Conservation (phyloP, 2,329 filamentous ascomycete species). For the Neofusicoccum sp. region DNA sequence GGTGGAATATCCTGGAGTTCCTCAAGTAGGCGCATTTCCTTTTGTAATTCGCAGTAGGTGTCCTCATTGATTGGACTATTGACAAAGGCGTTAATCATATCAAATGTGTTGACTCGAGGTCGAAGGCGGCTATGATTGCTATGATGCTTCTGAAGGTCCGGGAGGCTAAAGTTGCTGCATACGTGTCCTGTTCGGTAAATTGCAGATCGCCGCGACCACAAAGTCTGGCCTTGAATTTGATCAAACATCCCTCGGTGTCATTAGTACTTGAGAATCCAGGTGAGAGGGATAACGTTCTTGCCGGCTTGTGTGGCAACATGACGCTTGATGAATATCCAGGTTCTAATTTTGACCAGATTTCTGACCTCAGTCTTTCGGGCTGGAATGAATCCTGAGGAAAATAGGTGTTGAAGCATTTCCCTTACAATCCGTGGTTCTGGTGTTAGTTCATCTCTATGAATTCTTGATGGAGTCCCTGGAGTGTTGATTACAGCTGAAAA, state of each 20-base stretch:
- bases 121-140: slow-evolving; percentile 24
- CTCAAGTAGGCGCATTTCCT: slow-evolving; percentile 21
- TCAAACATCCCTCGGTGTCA: slow-evolving; percentile 20
- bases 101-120: slow-evolving; percentile 22
- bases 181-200: slow-evolving; percentile 15
- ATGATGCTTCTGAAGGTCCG: slow-evolving; percentile 23
- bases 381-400: not conserved
- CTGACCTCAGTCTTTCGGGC: too few relatives aligned
- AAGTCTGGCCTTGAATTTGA: slow-evolving; percentile 22
- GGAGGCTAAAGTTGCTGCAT: slow-evolving; percentile 21
- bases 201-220: slow-evolving; percentile 22
- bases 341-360: not conserved
- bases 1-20: too few relatives aligned
- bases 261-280: slow-evolving; percentile 23
- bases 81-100: slow-evolving; percentile 26
- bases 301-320: not conserved
- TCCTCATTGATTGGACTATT: slow-evolving; percentile 21
- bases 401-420: not conserved
- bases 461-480: not conserved
- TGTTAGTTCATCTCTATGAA: not conserved
- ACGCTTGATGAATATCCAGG: not conserved
- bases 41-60: slow-evolving; percentile 21
- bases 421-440: not conserved
- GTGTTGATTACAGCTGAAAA: not conserved
- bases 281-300: slow-evolving; percentile 17